A percentile compares a stretch with the other conserved stretches of the same genome.
These are phyloP conservation scores for Globisporangium ultimum DNA, from an alignment of 352 stramenopile genomes.

Conservation along the genomic window DNA sequence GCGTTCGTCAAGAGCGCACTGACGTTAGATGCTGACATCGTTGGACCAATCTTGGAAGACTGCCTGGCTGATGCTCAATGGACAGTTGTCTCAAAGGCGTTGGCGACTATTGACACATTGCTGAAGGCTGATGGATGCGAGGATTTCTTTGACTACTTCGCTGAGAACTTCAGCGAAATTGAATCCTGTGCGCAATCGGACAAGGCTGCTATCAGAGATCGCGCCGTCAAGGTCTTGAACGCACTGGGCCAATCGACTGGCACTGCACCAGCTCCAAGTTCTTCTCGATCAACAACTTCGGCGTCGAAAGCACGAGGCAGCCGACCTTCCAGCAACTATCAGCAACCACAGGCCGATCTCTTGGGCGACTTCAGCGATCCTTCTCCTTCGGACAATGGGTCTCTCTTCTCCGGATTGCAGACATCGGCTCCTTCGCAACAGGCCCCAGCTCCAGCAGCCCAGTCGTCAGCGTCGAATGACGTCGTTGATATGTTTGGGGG, in stretches of 20 bases:
- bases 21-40: conserved; percentile 91
- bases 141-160: conserved; percentile 82
- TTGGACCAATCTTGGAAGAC: conserved; percentile 93
- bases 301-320: conserved; percentile 13
- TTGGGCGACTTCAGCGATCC: conserved; percentile 67
- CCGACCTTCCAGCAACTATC: conserved; percentile 16
- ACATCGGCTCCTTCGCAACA: conserved; percentile 31
- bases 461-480: conserved; percentile 16
- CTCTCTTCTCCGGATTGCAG: conserved; percentile 63
- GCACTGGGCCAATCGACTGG: conserved; percentile 46
- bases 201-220: conserved; percentile 74
- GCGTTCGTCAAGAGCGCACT: conserved; percentile 89
- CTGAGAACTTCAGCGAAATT: conserved; percentile 75
- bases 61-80: conserved; percentile 88
- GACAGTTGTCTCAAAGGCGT: conserved; percentile 91
- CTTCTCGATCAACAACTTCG: conserved; percentile 2
- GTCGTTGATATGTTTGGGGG: conserved; percentile 78
- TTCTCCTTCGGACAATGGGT: conserved; percentile 23
- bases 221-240: conserved; percentile 72
- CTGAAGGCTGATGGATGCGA: conserved; percentile 79
- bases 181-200: conserved; percentile 69
- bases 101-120: conserved; percentile 92
- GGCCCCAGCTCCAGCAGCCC: conserved; percentile 19
- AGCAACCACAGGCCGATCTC: conserved; percentile 58
- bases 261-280: conserved; percentile 17